Percentiles rank a stretch among this genome's conserved stretches.
phyloP scores from a whole-genome alignment of 495 filamentous ascomycete species.

The Mycothermus thermophilus region DNA sequence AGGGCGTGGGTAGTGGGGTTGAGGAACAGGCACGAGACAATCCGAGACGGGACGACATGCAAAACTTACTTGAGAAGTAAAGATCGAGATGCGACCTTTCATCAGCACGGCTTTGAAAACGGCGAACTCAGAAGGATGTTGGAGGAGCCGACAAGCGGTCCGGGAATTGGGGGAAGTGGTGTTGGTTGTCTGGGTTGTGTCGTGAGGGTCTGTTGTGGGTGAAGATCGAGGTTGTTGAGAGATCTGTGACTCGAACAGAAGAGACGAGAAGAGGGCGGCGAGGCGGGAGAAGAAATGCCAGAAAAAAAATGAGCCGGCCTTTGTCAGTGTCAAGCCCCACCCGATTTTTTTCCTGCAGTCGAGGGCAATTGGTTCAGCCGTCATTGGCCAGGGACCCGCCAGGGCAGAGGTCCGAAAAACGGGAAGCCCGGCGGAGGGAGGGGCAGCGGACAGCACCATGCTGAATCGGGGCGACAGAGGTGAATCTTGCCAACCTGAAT shows the following conservation, averaged over 20 bases:
- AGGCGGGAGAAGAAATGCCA: constrained; percentile 3
- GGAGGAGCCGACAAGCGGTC: constrained; percentile 2
- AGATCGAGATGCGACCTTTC: constrained; percentile 84
- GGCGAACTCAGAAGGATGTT: constrained; percentile 13
- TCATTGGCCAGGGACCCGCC: constrained; percentile 5
- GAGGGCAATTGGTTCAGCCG: constrained; percentile 3
- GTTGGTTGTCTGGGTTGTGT: background rate
- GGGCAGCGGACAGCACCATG: background rate
- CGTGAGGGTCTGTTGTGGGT: too few relatives aligned
- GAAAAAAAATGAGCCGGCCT: too few relatives aligned
- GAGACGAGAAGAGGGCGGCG: constrained; percentile 3
- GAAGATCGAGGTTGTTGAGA: too few relatives aligned
- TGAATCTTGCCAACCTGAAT: too few relatives aligned
- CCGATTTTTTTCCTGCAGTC: constrained; percentile 3
- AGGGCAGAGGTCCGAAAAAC: constrained; percentile 2
- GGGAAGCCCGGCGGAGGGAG: constrained; percentile 3
- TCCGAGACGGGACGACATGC: background rate
- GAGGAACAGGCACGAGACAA: constrained; percentile 1
- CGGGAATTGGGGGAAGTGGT: background rate
- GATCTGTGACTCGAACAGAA: constrained; percentile 5
- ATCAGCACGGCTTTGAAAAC: constrained; percentile 54
- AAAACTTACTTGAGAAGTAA: constrained; percentile 80
- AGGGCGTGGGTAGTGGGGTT: constrained; percentile 3
- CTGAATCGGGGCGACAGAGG: too few relatives aligned
- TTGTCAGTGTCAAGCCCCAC: constrained; percentile 6